Evolutionary conservation across 116 monocot species (phyloP).

Genomic region (Iris pallida): DNA sequence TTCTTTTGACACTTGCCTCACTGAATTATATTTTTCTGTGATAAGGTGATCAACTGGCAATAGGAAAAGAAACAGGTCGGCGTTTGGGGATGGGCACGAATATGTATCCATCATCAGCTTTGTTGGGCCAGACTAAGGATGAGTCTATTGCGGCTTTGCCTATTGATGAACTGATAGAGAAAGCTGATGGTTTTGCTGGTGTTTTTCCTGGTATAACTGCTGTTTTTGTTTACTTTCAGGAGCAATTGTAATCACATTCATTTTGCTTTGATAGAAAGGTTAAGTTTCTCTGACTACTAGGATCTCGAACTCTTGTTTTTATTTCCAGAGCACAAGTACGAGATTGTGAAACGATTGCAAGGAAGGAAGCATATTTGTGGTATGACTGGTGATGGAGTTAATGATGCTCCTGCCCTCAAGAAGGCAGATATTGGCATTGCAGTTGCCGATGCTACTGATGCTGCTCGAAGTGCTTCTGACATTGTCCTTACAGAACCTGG

Average conservation of each 20-base stretch:
- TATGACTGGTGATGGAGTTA: slow-evolving; percentile 87
- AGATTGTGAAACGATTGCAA: slow-evolving; percentile 83
- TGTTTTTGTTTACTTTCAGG: not conserved
- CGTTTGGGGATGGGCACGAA: slow-evolving; percentile 72
- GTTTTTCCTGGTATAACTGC: slow-evolving; percentile 11
- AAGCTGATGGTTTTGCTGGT: slow-evolving; percentile 20
- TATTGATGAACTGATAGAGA: slow-evolving; percentile 69
- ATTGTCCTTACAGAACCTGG: slow-evolving; percentile 84
- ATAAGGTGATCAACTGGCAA: slow-evolving; percentile 68
- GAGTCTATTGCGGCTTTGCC: slow-evolving; percentile 69
- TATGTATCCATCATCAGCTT: slow-evolving; percentile 67
- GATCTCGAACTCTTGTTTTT: too few relatives aligned
- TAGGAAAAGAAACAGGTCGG: slow-evolving; percentile 75
- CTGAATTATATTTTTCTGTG: not conserved
- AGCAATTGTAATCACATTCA: too few relatives aligned
- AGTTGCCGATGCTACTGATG: slow-evolving; percentile 79
- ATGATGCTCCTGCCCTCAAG: slow-evolving; percentile 83
- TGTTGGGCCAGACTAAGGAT: slow-evolving; percentile 56
- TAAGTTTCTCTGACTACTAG: too few relatives aligned
- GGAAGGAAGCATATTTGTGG: slow-evolving; percentile 85
- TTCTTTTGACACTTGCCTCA: not conserved
- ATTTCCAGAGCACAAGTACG: slow-evolving; percentile 45
- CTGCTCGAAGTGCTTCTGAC: slow-evolving; percentile 82
- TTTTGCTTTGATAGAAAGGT: too few relatives aligned
- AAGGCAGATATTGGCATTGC: slow-evolving; percentile 87